Evolutionary conservation across 306 rosid species (phyloP).

Genomic region (Malus orientalis): DNA sequence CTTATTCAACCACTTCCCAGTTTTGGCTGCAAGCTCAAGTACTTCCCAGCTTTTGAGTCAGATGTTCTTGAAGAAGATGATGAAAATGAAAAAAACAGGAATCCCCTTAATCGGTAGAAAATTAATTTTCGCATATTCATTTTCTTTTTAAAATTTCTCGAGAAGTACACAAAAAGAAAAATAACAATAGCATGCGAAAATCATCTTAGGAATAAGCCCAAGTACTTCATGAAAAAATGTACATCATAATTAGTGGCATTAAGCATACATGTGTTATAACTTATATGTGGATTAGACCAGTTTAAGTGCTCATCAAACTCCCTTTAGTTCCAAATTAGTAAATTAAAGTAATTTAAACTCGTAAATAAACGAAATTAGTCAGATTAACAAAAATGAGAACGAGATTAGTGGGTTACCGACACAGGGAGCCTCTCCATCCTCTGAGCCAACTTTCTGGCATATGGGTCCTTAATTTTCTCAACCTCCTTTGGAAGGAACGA

Average conservation of each 20-base stretch:
- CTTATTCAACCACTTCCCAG: neutral
- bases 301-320: too few relatives aligned
- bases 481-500: constrained; percentile 72
- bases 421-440: constrained; percentile 79
- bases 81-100: neutral
- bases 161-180: too few relatives aligned
- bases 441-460: constrained; percentile 57
- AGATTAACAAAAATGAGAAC: neutral
- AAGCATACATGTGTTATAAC: too few relatives aligned
- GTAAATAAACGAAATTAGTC: neutral
- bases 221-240: neutral
- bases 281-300: too few relatives aligned
- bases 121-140: too few relatives aligned
- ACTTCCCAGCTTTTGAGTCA: too few relatives aligned
- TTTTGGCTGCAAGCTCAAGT: too few relatives aligned
- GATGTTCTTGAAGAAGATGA: neutral
- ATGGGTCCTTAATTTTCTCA: constrained; percentile 52
- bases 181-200: too few relatives aligned
- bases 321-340: too few relatives aligned
- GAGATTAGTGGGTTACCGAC: constrained; percentile 18
- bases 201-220: too few relatives aligned
- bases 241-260: neutral
- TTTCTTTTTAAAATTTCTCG: too few relatives aligned
- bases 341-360: too few relatives aligned
- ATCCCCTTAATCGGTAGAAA: neutral